Evolutionary conservation across 108 stramenopile genomes (phyloP).

Genomic region (Nitzschia putrida): DNA sequence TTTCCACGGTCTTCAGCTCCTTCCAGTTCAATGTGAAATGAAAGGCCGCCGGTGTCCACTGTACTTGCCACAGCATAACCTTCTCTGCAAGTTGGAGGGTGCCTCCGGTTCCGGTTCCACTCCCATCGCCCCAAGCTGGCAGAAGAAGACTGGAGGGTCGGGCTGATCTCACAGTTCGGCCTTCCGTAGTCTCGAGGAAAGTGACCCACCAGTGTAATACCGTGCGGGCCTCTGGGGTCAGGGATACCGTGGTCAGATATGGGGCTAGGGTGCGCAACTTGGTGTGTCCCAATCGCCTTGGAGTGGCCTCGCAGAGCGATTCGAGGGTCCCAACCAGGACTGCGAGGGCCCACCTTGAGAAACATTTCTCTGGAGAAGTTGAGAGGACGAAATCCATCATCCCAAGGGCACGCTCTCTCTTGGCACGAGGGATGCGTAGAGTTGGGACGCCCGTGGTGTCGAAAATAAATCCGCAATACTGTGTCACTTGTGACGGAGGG

Average conservation of each 20-base stretch:
- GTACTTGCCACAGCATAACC: background rate
- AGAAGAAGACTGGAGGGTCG: background rate
- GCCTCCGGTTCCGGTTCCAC: background rate
- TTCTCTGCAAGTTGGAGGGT: background rate
- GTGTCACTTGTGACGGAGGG: background rate
- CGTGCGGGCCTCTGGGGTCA: background rate
- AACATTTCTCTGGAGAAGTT: background rate
- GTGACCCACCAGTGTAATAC: background rate
- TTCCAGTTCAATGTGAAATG: background rate
- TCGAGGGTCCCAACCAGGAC: background rate
- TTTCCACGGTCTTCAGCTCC: constrained; percentile 1
- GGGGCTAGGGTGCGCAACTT: background rate
- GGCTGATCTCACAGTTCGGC: background rate
- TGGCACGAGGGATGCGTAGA: constrained; percentile 3
- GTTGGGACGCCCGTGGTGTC: constrained; percentile 9
- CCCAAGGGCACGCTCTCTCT: background rate
- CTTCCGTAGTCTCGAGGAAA: background rate
- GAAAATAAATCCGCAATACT: constrained; percentile 2
- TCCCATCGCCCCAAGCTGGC: constrained; percentile 19
- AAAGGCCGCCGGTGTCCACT: background rate
- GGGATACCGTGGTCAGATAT: background rate
- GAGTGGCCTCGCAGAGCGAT: constrained; percentile 2
- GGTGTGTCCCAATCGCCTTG: background rate
- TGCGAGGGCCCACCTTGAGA: background rate
- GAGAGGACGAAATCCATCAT: background rate